Conservation (phyloP, 1,284 basidiomycete species). For the Lentinula novae-zelandiae region DNA sequence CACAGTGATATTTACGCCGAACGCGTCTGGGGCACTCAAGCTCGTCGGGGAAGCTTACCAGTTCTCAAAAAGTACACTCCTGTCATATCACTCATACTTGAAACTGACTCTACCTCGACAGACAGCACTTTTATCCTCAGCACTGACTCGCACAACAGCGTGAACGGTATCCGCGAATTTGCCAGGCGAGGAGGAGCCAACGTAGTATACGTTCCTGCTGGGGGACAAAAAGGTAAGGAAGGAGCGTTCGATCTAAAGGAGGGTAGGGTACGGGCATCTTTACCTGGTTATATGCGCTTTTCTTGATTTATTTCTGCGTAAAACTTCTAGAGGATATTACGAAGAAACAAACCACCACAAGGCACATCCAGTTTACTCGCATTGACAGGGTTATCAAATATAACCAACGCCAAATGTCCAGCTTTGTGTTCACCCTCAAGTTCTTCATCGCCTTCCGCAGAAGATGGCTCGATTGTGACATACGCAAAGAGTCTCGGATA, state of each 20-base stretch:
- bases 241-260: constrained; percentile 57
- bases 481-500: constrained; percentile 70
- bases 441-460: constrained; percentile 32
- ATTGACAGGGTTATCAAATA: constrained; percentile 77
- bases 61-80: constrained; percentile 37
- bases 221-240: constrained; percentile 31
- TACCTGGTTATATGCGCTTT: constrained; percentile 16
- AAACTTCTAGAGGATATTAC: constrained; percentile 37
- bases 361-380: constrained; percentile 59
- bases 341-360: constrained; percentile 40
- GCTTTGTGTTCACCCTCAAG: neutral
- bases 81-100: neutral
- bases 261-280: constrained; percentile 48
- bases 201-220: constrained; percentile 61
- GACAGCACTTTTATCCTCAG: constrained; percentile 60
- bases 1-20: constrained; percentile 78
- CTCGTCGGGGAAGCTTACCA: constrained; percentile 79
- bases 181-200: constrained; percentile 51
- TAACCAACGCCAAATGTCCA: constrained; percentile 50
- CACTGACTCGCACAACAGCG: constrained; percentile 78
- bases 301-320: neutral
- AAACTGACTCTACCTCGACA: neutral
- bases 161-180: constrained; percentile 78
- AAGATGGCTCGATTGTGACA: constrained; percentile 48
- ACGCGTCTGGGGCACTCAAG: constrained; percentile 76